Percentiles rank a stretch among this genome's conserved stretches.
These are phyloP conservation scores for Alternaria arborescens DNA, from an alignment of 2,329 filamentous ascomycete species.

Conservation along the genomic window DNA sequence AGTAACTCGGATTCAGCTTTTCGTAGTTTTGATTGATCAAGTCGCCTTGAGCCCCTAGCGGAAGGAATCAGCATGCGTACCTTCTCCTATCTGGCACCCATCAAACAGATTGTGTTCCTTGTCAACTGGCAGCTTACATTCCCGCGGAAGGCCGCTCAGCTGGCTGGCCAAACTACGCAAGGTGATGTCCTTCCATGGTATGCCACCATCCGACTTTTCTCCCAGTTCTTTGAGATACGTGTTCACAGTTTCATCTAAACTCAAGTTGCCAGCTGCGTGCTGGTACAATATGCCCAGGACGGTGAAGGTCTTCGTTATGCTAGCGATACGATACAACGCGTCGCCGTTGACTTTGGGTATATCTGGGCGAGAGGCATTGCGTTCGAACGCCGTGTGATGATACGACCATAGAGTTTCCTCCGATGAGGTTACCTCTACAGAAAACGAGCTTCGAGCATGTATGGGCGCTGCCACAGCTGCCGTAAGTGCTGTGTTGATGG, in stretches of 20 bases:
- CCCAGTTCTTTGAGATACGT: constrained; percentile 46
- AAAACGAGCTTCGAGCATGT: constrained; percentile 50
- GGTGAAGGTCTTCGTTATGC: constrained; percentile 49
- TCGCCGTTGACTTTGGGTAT: constrained; percentile 48
- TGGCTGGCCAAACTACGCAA: constrained; percentile 55
- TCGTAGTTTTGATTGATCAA: constrained; percentile 30
- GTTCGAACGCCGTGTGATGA: constrained; percentile 50
- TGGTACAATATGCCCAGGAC: constrained; percentile 45
- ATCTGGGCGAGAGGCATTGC: constrained; percentile 50
- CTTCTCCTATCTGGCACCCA: constrained; percentile 27
- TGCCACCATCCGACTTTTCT: constrained; percentile 37
- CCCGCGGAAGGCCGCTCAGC: constrained; percentile 53
- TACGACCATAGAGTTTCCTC: constrained; percentile 51
- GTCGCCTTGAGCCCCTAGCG: constrained; percentile 41
- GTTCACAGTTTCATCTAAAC: constrained; percentile 45
- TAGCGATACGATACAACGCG: constrained; percentile 54
- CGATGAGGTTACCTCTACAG: constrained; percentile 52
- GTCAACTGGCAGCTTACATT: constrained; percentile 37
- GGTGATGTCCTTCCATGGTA: constrained; percentile 55
- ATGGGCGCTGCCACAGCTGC: constrained; percentile 37
- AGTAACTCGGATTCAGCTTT: constrained; percentile 12
- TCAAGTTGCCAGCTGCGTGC: constrained; percentile 45
- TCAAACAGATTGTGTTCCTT: background rate
- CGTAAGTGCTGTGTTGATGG: constrained; percentile 38
- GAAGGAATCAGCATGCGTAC: constrained; percentile 36